phyloP scores from a whole-genome alignment of 2,329 filamentous ascomycete genomes.

The Fusarium anguioides region DNA sequence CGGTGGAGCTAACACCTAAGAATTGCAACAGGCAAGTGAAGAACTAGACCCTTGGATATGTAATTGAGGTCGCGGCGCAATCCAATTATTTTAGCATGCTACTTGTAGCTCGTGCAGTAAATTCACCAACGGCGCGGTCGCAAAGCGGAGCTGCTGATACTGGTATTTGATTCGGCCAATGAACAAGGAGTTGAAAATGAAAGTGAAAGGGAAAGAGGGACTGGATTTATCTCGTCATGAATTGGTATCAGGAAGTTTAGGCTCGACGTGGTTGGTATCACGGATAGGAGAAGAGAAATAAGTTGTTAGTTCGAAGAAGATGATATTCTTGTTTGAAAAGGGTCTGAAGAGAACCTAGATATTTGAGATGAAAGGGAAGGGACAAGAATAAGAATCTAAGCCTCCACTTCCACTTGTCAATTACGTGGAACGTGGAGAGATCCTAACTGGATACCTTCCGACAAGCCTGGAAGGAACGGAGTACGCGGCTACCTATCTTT shows the following conservation, averaged over 20 bases:
- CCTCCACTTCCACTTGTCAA: conserved; percentile 25
- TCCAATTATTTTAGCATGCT: conserved; percentile 29
- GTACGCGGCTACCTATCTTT: conserved; percentile 14
- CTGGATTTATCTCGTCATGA: conserved; percentile 26
- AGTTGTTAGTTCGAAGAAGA: conserved; percentile 7
- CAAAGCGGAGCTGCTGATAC: conserved; percentile 37
- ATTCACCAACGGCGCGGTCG: conserved; percentile 27
- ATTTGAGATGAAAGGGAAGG: background rate
- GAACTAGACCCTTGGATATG: conserved; percentile 32
- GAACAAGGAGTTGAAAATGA: conserved; percentile 15
- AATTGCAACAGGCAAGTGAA: conserved; percentile 15
- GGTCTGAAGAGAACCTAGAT: background rate
- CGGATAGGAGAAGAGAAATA: conserved; percentile 5
- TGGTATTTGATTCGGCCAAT: conserved; percentile 21
- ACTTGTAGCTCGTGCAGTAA: conserved; percentile 29
- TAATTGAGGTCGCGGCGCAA: conserved; percentile 32
- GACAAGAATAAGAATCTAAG: conserved; percentile 1
- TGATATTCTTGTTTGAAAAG: conserved; percentile 1
- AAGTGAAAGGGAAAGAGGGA: background rate
- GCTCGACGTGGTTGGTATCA: conserved; percentile 5
- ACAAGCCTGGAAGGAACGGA: conserved; percentile 31
- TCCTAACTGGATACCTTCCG: conserved; percentile 18
- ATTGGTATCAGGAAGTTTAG: conserved; percentile 10
- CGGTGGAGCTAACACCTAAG: conserved; percentile 24
- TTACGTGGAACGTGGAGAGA: conserved; percentile 39